Evolutionary conservation across 2,329 filamentous ascomycete genomes (phyloP).

Genomic region (Monosporascus sp.): DNA sequence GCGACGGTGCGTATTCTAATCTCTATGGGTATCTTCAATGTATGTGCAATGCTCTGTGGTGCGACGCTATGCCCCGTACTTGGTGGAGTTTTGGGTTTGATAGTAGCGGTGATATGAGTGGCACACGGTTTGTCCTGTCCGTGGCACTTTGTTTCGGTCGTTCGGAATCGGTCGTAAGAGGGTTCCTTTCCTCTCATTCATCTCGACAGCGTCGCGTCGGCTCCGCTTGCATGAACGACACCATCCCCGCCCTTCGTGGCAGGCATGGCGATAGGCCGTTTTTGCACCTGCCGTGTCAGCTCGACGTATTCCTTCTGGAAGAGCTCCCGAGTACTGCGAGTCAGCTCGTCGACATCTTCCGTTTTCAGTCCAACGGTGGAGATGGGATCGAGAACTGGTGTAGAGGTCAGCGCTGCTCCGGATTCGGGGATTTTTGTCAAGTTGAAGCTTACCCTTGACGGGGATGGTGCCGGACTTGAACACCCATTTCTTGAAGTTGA

Average conservation of each 20-base stretch:
- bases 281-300: conserved; percentile 47
- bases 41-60: too few relatives aligned
- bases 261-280: conserved; percentile 27
- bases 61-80: too few relatives aligned
- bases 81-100: too few relatives aligned
- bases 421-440: background rate
- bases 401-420: conserved; percentile 4
- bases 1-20: too few relatives aligned
- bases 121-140: too few relatives aligned
- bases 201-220: conserved; percentile 19
- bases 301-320: conserved; percentile 65
- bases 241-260: conserved; percentile 19
- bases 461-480: conserved; percentile 69
- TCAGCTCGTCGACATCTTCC: conserved; percentile 72
- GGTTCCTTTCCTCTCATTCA: too few relatives aligned
- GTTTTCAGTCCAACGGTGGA: conserved; percentile 66
- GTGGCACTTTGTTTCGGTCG: too few relatives aligned
- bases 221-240: conserved; percentile 26
- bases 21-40: too few relatives aligned
- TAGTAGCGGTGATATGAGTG: too few relatives aligned
- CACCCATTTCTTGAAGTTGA: conserved; percentile 57
- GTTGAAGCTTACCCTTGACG: conserved; percentile 56
- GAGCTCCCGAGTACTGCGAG: conserved; percentile 60
- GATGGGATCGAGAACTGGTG: conserved; percentile 71
- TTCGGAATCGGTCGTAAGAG: too few relatives aligned